These are phyloP conservation scores for Rubia tinctorum DNA, from an alignment of 305 asterid species.

Conservation along the genomic window DNA sequence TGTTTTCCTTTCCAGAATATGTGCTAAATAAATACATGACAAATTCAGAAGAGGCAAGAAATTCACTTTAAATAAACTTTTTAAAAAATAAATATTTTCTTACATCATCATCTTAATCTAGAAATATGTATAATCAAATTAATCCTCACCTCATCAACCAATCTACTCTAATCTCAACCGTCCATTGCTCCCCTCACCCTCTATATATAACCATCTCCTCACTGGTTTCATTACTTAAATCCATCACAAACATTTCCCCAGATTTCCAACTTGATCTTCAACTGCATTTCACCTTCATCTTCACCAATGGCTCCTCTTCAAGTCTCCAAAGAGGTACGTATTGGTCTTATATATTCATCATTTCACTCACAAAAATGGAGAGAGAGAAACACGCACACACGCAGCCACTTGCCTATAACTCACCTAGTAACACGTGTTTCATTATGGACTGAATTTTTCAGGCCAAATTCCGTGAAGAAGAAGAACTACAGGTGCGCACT, in stretches of 20 bases:
- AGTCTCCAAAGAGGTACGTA: constrained; percentile 55
- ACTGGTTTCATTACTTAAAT: constrained; percentile 19
- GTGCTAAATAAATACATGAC: background rate
- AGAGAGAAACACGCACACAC: background rate
- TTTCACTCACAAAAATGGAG: background rate
- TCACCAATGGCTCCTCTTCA: constrained; percentile 61
- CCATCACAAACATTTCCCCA: constrained; percentile 11
- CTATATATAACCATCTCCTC: constrained; percentile 47
- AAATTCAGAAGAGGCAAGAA: no score
- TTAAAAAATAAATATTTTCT: background rate
- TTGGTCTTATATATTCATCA: background rate
- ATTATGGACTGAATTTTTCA: constrained; percentile 11
- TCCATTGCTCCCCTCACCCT: constrained; percentile 29
- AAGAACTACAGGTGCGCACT: constrained; percentile 31
- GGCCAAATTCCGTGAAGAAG: constrained; percentile 45
- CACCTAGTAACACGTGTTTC: background rate
- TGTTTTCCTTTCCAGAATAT: background rate
- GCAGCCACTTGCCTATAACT: background rate
- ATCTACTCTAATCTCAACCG: constrained; percentile 32
- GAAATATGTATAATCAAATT: background rate
- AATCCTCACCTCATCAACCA: constrained; percentile 7
- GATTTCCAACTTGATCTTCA: constrained; percentile 20
- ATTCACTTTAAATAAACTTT: no score
- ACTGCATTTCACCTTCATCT: constrained; percentile 13
- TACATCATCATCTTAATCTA: background rate